Base-by-base conservation (phyloP, 371 early-diverging fungal species). In the Vairimorpha apis region DNA sequence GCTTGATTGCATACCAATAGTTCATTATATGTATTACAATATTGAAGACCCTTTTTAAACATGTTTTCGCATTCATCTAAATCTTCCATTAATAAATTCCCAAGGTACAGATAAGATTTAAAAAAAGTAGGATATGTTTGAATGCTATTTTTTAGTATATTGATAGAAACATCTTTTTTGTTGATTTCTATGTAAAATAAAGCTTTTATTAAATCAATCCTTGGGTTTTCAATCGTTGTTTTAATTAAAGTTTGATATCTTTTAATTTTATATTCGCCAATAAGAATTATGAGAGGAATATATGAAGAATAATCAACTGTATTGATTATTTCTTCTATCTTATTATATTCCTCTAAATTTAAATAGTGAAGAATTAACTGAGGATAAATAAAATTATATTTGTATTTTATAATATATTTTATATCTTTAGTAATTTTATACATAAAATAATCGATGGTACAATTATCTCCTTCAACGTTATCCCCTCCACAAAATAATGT, bases 41-140 rank as follows among this genome's bases (percentile, higher is more conserved):
- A 68, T n/a, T 43, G 25, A 37, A 68, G 41, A 14, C 29, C 33
- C 29, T 32, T 58, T 13, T 68, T 44, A 58, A 56, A 68, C 1
- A 68, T 41, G 1, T 38, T 18, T 29, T 27, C 58, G 32, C 68
- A 13, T 23, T 37, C 38, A 30, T 68, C 44, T 5, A 56, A 37
- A 21, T 68, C 59, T 21, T 44, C 59, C 18, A 68, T 55, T 18
- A 68, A 44, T 58, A 68, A 18, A 30, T 58, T 58, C 43, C 68
- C 68, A 18, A 68, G 51, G 29, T 68, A 68, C 21, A 68, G 43
- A 68, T 68, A 68, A 10, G 68, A 43, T 44, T 68, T 68, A 41
- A 58, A 68, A 56, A 32, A 68, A 16, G 44, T 30, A 21, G 29
- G 12, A 68, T 68, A 55, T 38, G 30, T 4, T 29, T 47, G 1